These are phyloP conservation scores for Entophlyctis luteolus DNA, from an alignment of 192 early-diverging fungal genomes.

Conservation along the genomic window DNA sequence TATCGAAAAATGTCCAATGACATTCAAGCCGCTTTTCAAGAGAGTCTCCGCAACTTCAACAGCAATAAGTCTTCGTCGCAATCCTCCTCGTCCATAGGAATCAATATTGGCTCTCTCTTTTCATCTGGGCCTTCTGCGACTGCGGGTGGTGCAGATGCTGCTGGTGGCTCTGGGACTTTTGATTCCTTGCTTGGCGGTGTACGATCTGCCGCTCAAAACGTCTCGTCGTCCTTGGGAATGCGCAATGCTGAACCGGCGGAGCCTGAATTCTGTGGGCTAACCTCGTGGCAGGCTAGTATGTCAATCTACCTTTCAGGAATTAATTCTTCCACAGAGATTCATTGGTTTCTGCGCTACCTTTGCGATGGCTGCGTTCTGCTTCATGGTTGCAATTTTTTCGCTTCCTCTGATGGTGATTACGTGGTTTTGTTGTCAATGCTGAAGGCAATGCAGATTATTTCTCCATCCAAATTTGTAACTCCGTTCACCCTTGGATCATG, in stretches of 20 bases:
- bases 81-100: neutral
- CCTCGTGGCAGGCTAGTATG: conserved; percentile 34
- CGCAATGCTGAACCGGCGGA: conserved; percentile 23
- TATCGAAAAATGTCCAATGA: neutral
- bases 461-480: conserved; percentile 46
- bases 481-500: conserved; percentile 42
- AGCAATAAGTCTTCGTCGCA: neutral
- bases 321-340: conserved; percentile 17
- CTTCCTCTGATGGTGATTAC: conserved; percentile 30
- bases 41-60: conserved; percentile 19
- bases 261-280: conserved; percentile 43
- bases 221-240: conserved; percentile 33
- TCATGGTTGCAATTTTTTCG: conserved; percentile 43
- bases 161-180: neutral
- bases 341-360: conserved; percentile 35
- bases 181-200: conserved; percentile 37
- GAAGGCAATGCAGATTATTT: conserved; percentile 19
- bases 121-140: neutral
- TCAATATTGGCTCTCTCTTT: neutral
- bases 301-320: neutral
- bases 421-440: neutral
- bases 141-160: neutral
- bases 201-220: conserved; percentile 39
- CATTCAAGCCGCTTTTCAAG: conserved; percentile 12
- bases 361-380: conserved; percentile 41